Evolutionary conservation across 2,329 filamentous ascomycete species (phyloP), one percentile per base, ranked within the genome.

Genomic region (Ampelomyces quisqualis): DNA sequence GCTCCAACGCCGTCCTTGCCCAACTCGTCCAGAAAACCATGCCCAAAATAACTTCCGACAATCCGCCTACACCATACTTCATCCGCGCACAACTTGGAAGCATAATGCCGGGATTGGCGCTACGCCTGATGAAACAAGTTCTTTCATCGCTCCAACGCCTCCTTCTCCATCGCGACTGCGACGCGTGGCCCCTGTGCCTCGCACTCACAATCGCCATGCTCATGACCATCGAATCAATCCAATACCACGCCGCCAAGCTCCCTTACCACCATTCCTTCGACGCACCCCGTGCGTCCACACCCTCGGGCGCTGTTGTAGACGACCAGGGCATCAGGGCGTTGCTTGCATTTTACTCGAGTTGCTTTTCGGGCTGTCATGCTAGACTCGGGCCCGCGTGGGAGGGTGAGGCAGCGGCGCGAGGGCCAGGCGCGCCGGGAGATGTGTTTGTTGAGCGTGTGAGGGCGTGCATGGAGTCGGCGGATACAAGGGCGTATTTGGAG

Each of bases 161-260:
- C 7, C 47, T 63, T 5, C 44, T 68, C 4, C 51, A 56, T 34
- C 57, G 64, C 24, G 53, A 60, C 7, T 55, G 54, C 37, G 35
- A 52, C 1, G 53, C 67, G 9, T 70, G 65, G 63, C 60, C 66
- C 7, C 13, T 62, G 18, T 55, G 62, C 1, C 45, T 70, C 3
- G 64, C 64, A 2, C 51, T 62, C 3, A 49, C 69, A 18, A 57
- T 60, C 23, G 54, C 58, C 15, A 35, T 70, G 3, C 49, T 69
- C 10, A 69, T 70, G 66, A 62, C 58, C 1, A 49, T 70, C 11
- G 68, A 70, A 33, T 66, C 58, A 6, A 58, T 68, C 11, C 66
- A 70, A 15, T 70, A 69, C 47, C 66, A 70, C 21, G 58, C 62
- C 0, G 61, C 64, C 0, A 69, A 67, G 33, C 35, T 60, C 0